phyloP scores from a whole-genome alignment of 257 asterid genomes.

The Linaria vulgaris region DNA sequence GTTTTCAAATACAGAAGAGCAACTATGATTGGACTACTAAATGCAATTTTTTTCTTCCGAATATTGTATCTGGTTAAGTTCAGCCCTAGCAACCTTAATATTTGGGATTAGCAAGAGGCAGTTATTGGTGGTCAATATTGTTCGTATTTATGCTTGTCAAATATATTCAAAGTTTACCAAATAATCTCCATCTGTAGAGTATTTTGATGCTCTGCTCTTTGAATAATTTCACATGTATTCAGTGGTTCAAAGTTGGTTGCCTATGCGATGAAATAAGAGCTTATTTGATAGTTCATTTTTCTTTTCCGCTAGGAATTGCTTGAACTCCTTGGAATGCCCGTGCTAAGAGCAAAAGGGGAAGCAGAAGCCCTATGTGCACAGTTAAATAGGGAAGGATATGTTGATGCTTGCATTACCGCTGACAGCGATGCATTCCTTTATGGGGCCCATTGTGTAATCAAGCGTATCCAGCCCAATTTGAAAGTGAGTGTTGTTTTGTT shows the following conservation, averaged over 20 bases:
- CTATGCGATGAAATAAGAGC: constrained; percentile 15
- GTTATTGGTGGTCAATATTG: too few species aligned
- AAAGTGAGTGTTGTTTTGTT: constrained; percentile 55
- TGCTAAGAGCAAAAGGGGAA: constrained; percentile 80
- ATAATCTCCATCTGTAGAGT: too few species aligned
- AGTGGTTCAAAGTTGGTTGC: constrained; percentile 2
- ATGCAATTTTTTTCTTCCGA: too few species aligned
- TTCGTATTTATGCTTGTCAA: too few species aligned
- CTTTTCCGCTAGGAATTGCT: constrained; percentile 66
- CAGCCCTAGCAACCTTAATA: too few species aligned
- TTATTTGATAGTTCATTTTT: constrained; percentile 19
- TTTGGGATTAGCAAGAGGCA: too few species aligned
- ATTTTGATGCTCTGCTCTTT: too few species aligned
- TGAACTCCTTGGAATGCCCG: constrained; percentile 88
- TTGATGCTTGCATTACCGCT: constrained; percentile 94
- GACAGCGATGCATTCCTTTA: constrained; percentile 90
- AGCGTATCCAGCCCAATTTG: constrained; percentile 67
- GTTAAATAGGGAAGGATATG: constrained; percentile 73
- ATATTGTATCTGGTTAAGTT: too few species aligned
- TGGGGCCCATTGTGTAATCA: constrained; percentile 82
- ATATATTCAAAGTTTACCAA: too few species aligned
- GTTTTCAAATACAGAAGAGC: too few species aligned
- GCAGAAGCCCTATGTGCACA: constrained; percentile 98
- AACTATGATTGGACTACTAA: too few species aligned
- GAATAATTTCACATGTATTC: not conserved